Evolutionary conservation across 805 yeast species (phyloP), one percentile per base, ranked within the genome.

Genomic region (Clavispora fructus): DNA sequence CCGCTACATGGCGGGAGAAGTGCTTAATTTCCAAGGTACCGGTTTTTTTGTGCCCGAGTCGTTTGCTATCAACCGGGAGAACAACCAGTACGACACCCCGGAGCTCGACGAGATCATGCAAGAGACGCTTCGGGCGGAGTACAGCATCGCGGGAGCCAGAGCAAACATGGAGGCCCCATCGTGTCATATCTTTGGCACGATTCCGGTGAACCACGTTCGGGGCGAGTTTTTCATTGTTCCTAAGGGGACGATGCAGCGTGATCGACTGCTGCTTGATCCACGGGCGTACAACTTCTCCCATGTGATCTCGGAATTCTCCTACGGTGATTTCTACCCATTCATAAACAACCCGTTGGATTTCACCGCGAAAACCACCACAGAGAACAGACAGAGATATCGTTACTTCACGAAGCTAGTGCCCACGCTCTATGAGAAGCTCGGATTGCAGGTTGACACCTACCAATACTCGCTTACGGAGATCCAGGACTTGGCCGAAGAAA

Each of bases 181-280:
- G n/a, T 91, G 97, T 64, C 88, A 88, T 54, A 78, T 91, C 2
- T 86, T 77, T 57, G 97, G 97, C 3, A 70, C 80, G 1, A 74
- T 91, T 42, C 91, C 95, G 0, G 91, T 92, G 2, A 90, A 86
- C 57, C 83, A 87, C 54, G 96, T 94, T 4, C 68, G 74, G 43
- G 99, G 99, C 7, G 89, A 85, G 50, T 79, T 94, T 58, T 91
- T 85, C 57, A 84, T 94, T 40, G 85, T 91, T 1, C 89, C 87
- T 2, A 82, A 78, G 55, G 95, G 95, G 0, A 68, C 69, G 51
- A 91, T 87, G 1, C 83, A 82, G 50, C 42, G 55, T 19, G 82
- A 75, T 50, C 64, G 78, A 47, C 68, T 78, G 40, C 64, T 66
- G 38, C 72, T 75, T 10, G 79, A 78, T 1, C 30, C 58, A 7